Evolutionary conservation across 768 basidiomycete species (phyloP), one percentile per base, ranked within the genome.

Genomic region (Tulasnella sp.): DNA sequence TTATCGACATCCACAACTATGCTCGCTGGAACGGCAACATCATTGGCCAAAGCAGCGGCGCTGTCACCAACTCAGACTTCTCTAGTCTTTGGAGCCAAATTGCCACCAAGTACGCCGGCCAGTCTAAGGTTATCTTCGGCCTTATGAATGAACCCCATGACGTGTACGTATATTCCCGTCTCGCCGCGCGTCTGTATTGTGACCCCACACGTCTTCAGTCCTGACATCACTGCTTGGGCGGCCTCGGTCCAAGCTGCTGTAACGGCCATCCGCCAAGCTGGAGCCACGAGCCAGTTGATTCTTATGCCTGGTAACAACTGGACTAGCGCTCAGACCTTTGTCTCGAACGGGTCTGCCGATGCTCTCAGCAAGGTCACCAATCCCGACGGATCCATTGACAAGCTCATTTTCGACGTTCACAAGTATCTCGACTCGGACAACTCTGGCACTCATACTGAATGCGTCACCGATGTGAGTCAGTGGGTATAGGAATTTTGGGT

Each of bases 131-230:
- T 78, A 83, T 84, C 44, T 85, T 84, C 72, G 84, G 82, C 69
- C 77, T 83, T 44, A 90, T 90, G 89, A 91, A 91, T 79, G 90
- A 91, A 80, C 90, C 90, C 5, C 90, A 91, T 79, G 88, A 90
- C 81, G 77, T 83, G 55, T 75, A 40, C 71, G 80, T 82, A 73
- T 42, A 42, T 48, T 71, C 70, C 23, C 3, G 11, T 51, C 32
- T 6, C 26, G 29, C 35, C 35, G 18, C 48, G 39, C 23, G 6
- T 57, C 46, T 75, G 35, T 29, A 75, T 48, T 26, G 11, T 35
- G 5, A 70, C 40, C 29, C 35, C 15, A 29, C 3, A 20, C 9
- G 0, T 5, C 10, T 29, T 29, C 44, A 44, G 82, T 6, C 87
- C 88, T 11, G 82, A 85, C 78, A 88, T 89, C 81, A 79, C 76